These are phyloP conservation scores for Alternaria triticina DNA, from an alignment of 2,329 filamentous ascomycete genomes.

Conservation along the genomic window DNA sequence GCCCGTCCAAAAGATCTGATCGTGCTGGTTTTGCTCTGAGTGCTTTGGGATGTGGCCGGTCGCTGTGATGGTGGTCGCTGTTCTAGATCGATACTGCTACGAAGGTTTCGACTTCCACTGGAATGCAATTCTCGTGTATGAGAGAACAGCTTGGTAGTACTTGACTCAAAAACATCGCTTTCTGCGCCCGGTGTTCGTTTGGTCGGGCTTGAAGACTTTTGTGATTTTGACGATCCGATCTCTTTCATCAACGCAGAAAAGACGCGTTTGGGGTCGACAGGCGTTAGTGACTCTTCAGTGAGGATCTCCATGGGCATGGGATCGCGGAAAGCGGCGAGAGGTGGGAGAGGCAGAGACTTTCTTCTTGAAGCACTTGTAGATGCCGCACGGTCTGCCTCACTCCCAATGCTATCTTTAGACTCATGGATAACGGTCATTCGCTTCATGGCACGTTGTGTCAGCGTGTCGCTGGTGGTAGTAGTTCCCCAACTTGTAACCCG, in stretches of 20 bases:
- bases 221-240: constrained; percentile 30
- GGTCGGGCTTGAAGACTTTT: neutral
- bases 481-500: constrained; percentile 75
- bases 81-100: constrained; percentile 13
- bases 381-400: constrained; percentile 24
- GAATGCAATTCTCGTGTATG: constrained; percentile 17
- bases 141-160: constrained; percentile 23
- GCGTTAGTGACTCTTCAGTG: constrained; percentile 29
- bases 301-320: constrained; percentile 41
- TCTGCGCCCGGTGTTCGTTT: constrained; percentile 24
- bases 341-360: constrained; percentile 27
- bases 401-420: constrained; percentile 47
- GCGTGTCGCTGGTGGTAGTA: constrained; percentile 64
- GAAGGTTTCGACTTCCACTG: constrained; percentile 14
- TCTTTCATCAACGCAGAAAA: constrained; percentile 48
- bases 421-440: constrained; percentile 71
- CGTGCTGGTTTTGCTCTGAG: constrained; percentile 34
- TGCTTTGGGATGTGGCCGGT: constrained; percentile 17
- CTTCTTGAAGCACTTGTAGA: constrained; percentile 12
- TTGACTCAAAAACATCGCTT: constrained; percentile 37
- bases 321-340: constrained; percentile 38
- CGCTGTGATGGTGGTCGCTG: constrained; percentile 13
- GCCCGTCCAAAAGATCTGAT: constrained; percentile 35
- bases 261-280: constrained; percentile 43
- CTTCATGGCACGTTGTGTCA: constrained; percentile 60